phyloP scores from a whole-genome alignment of 495 filamentous ascomycete genomes.

The Cercophora samala region DNA sequence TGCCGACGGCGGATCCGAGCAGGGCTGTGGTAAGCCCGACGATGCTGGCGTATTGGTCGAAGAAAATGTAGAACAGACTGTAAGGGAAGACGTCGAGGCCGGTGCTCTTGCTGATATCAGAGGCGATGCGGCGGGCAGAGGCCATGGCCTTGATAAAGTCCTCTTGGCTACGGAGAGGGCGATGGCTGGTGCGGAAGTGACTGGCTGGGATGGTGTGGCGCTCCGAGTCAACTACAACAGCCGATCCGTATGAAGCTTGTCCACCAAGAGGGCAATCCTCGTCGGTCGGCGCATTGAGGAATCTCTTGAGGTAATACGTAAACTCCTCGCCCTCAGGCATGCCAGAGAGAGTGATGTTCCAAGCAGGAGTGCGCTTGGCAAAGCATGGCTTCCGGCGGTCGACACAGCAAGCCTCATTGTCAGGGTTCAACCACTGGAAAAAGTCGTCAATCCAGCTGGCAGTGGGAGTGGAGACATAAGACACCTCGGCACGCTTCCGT shows the following conservation, averaged over 20 bases:
- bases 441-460: slow-evolving; percentile 98
- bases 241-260: slow-evolving; percentile 78
- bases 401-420: slow-evolving; percentile 74
- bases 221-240: slow-evolving; percentile 72
- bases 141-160: slow-evolving; percentile 91
- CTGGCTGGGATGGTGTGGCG: slow-evolving; percentile 66
- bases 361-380: slow-evolving; percentile 64
- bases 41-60: slow-evolving; percentile 91
- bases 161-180: slow-evolving; percentile 77
- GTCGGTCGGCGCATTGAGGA: slow-evolving; percentile 75
- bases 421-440: slow-evolving; percentile 90
- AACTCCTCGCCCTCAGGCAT: slow-evolving; percentile 95
- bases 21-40: slow-evolving; percentile 72
- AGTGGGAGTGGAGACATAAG: slow-evolving; percentile 85
- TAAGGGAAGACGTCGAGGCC: slow-evolving; percentile 87
- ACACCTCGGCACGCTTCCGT: slow-evolving; percentile 82
- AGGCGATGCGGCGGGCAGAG: slow-evolving; percentile 84
- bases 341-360: slow-evolving; percentile 82
- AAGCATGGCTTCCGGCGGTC: slow-evolving; percentile 70
- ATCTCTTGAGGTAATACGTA: slow-evolving; percentile 74
- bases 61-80: slow-evolving; percentile 96
- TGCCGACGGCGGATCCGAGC: slow-evolving; percentile 74
- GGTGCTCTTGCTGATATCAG: slow-evolving; percentile 62
- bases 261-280: slow-evolving; percentile 84
- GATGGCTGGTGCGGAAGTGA: slow-evolving; percentile 89